Base-by-base conservation (phyloP, 768 basidiomycete genomes). In the Mycena sanguinolenta region DNA sequence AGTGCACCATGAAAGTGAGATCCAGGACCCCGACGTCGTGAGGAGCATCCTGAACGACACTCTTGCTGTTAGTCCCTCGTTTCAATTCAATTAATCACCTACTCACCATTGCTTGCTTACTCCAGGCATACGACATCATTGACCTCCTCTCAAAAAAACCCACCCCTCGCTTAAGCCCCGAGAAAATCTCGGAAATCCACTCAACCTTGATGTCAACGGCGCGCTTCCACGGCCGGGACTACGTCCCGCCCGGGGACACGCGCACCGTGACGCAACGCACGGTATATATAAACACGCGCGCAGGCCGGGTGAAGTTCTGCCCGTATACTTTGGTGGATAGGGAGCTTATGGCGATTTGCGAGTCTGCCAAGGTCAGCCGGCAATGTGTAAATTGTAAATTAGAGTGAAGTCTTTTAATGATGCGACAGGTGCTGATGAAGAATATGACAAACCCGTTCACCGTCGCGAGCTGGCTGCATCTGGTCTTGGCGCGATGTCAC, bases 401-500 rank as follows among this genome's bases (percentile, higher is more conserved):
- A 38, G 32, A 10, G 27, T 34, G 4, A 10, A 5, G 6, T 36
- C 21, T 39, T 23, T 60, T 13, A 42, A 25, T 49, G 32, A 34
- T 10, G 32, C 10, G 32, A 34, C 52, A 75, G 65, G 59, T 65
- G 65, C 16, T 78, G 75, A 76, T 58, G 72, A 19, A 12, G 2
- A 55, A 64, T 23, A 64, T 34, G 53, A 42, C 38, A 34, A 79
- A 80, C 42, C 78, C 79, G 28, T 80, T 80, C 53, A 76, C 78
- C 4, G 76, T 75, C 2, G 77, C 79, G 32, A 79, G 77, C 60
- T 82, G 79, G 79, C 65, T 78, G 19, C 80, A 80, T 72, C 63
- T 79, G 10, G 64, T 77, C 0, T 50, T 81, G 32, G 75, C 68
- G 14, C 71, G 76, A 27, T 79, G 78, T 38, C 80, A 81, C 74